Percentiles rank a stretch among this genome's conserved stretches.
phyloP scores from a whole-genome alignment of 1,284 basidiomycete species.

The Amylostereum areolatum region DNA sequence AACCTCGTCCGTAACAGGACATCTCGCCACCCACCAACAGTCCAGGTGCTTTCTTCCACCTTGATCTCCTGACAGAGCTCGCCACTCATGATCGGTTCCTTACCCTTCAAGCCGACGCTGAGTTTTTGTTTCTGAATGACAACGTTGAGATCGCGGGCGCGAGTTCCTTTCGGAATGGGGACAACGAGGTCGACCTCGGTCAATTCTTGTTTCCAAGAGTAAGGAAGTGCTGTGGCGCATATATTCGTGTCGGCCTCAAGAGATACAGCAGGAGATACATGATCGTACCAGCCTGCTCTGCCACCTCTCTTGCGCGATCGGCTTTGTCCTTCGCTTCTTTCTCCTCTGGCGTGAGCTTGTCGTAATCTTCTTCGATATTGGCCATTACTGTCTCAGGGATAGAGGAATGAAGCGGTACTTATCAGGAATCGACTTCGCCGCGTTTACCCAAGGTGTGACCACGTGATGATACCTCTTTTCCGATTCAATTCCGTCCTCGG shows the following conservation, averaged over 20 bases:
- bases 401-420: background rate
- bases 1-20: constrained; percentile 4
- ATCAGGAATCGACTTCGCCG: constrained; percentile 1
- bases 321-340: constrained; percentile 66
- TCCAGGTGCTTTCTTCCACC: constrained; percentile 97
- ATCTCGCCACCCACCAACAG: constrained; percentile 60
- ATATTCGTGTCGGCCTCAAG: constrained; percentile 11
- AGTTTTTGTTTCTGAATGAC: constrained; percentile 79
- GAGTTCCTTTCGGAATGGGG: constrained; percentile 83
- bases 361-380: constrained; percentile 49
- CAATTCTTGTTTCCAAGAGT: constrained; percentile 89
- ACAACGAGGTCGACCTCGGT: constrained; percentile 82
- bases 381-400: constrained; percentile 28
- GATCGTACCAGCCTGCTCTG: constrained; percentile 76
- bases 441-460: background rate
- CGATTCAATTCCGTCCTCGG: background rate
- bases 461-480: constrained; percentile 9
- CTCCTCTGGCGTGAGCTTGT: constrained; percentile 75
- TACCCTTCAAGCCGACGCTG: constrained; percentile 80
- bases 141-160: constrained; percentile 72
- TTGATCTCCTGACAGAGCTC: constrained; percentile 92
- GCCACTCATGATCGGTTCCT: constrained; percentile 83
- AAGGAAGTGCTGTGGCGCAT: constrained; percentile 69
- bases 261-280: constrained; percentile 23
- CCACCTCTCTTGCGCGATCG: constrained; percentile 63